Evolutionary conservation across 495 filamentous ascomycete species (phyloP).

Genomic region (Astrocystis sublimbata): DNA sequence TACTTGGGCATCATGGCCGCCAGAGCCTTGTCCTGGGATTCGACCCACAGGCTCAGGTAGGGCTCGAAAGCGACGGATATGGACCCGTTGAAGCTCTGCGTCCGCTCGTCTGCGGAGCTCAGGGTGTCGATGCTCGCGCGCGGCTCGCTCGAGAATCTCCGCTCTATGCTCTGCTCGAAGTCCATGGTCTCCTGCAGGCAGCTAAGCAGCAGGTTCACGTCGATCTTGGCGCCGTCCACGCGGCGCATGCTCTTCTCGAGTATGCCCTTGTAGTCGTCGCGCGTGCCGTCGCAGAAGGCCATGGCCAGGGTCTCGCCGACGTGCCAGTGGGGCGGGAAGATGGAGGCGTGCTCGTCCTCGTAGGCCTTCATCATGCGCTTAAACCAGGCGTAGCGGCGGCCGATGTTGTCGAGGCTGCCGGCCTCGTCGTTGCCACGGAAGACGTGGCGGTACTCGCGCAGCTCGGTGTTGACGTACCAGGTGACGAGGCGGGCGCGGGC

Average conservation of each 20-base stretch:
- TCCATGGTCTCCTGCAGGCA: constrained; percentile 96
- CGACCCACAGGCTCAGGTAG: constrained; percentile 95
- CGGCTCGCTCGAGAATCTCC: constrained; percentile 73
- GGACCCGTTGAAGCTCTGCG: constrained; percentile 80
- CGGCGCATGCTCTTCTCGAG: constrained; percentile 80
- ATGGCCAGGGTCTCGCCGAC: constrained; percentile 91
- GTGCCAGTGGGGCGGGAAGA: constrained; percentile 87
- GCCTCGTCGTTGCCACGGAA: constrained; percentile 97
- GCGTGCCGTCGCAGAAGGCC: constrained; percentile 90
- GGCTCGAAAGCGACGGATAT: constrained; percentile 98
- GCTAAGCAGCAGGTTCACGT: constrained; percentile 88
- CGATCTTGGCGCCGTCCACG: constrained; percentile 75
- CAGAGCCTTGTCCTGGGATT: constrained; percentile 89
- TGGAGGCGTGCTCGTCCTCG: constrained; percentile 85
- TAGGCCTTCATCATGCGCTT: constrained; percentile 93
- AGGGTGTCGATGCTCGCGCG: constrained; percentile 92
- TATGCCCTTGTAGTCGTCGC: constrained; percentile 93
- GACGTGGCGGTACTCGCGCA: constrained; percentile 92
- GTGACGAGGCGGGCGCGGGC: constrained; percentile 80
- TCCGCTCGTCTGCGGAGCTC: constrained; percentile 73
- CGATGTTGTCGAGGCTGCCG: constrained; percentile 95
- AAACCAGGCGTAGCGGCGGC: constrained; percentile 94
- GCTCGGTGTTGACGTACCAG: constrained; percentile 98
- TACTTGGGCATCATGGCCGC: constrained; percentile 87
- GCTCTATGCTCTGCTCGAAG: constrained; percentile 91